These are phyloP conservation scores for Eutrema yunnanense DNA, from an alignment of 345 rosid genomes.

Conservation along the genomic window DNA sequence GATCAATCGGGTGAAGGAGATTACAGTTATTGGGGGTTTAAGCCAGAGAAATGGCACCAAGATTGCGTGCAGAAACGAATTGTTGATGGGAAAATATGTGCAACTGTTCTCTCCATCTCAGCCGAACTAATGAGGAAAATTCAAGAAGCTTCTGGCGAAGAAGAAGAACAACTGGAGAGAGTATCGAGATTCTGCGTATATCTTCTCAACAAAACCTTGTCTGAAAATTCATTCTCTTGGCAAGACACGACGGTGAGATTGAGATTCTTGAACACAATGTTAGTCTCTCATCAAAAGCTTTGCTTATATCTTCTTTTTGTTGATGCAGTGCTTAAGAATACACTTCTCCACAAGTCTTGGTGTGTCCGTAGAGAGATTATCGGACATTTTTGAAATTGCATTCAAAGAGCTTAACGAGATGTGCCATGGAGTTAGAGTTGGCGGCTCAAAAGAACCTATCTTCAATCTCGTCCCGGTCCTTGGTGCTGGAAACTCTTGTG, in stretches of 20 bases:
- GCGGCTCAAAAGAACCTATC: constrained; percentile 29
- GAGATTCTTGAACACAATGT: background rate
- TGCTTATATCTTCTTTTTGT: background rate
- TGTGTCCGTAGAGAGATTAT: constrained; percentile 36
- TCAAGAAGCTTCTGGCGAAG: constrained; percentile 21
- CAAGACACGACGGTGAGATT: constrained; percentile 59
- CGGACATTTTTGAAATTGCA: constrained; percentile 33
- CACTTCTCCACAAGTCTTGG: constrained; percentile 48
- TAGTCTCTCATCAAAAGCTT: constrained; percentile 1
- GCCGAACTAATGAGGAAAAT: constrained; percentile 38
- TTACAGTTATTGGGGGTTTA: constrained; percentile 45
- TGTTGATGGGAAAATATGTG: constrained; percentile 55
- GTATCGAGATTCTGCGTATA: constrained; percentile 61
- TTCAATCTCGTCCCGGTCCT: constrained; percentile 66
- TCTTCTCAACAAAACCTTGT: constrained; percentile 59
- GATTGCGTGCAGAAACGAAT: constrained; percentile 69
- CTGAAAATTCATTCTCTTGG: constrained; percentile 61
- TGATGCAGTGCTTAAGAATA: constrained; percentile 57
- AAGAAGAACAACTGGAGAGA: constrained; percentile 39
- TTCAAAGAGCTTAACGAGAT: constrained; percentile 46
- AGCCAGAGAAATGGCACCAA: constrained; percentile 74
- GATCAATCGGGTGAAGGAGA: constrained; percentile 20
- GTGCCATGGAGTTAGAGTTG: constrained; percentile 16
- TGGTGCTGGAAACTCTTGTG: constrained; percentile 54
- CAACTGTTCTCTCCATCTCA: constrained; percentile 54